Percentiles rank a stretch among this genome's conserved stretches.
Conservation (phyloP, 2,329 filamentous ascomycete genomes). For the Xylogone sp. region DNA sequence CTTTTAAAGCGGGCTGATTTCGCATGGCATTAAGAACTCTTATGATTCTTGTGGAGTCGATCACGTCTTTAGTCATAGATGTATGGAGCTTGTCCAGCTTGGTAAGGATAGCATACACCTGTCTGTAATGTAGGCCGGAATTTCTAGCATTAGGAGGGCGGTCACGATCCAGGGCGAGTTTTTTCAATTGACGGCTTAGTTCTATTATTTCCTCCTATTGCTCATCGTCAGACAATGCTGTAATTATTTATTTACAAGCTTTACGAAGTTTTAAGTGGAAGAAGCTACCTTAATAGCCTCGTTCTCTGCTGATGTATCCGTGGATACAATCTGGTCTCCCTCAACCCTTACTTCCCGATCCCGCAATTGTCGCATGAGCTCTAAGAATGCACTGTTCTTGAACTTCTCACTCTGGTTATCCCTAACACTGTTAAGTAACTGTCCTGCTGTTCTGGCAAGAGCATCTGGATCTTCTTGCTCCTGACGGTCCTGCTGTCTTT, state of each 20-base stretch:
- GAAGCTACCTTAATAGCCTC: conserved; percentile 7
- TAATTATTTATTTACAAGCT: conserved; percentile 6
- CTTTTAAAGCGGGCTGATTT: neutral
- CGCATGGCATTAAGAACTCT: neutral
- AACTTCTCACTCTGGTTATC: conserved; percentile 72
- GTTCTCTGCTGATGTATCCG: neutral
- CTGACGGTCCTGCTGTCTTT: conserved; percentile 27
- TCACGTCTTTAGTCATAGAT: neutral
- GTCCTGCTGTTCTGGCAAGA: conserved; percentile 66
- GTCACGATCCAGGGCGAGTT: conserved; percentile 3
- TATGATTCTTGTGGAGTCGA: neutral
- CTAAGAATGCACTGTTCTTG: conserved; percentile 71
- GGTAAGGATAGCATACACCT: neutral
- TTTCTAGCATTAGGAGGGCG: neutral
- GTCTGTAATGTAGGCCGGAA: neutral
- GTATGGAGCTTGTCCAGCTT: neutral
- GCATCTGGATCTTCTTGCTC: conserved; percentile 46
- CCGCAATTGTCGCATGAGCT: conserved; percentile 71
- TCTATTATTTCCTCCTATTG: conserved; percentile 6
- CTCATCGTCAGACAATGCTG: conserved; percentile 3
- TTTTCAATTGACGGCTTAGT: neutral
- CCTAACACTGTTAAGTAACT: conserved; percentile 65
- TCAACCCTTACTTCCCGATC: conserved; percentile 70
- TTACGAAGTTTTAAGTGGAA: conserved; percentile 2
- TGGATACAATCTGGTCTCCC: conserved; percentile 59